A percentile compares a stretch with the other conserved stretches of the same genome.
Conservation (phyloP, 2,329 filamentous ascomycete genomes). For the Ilyonectria robusta region DNA sequence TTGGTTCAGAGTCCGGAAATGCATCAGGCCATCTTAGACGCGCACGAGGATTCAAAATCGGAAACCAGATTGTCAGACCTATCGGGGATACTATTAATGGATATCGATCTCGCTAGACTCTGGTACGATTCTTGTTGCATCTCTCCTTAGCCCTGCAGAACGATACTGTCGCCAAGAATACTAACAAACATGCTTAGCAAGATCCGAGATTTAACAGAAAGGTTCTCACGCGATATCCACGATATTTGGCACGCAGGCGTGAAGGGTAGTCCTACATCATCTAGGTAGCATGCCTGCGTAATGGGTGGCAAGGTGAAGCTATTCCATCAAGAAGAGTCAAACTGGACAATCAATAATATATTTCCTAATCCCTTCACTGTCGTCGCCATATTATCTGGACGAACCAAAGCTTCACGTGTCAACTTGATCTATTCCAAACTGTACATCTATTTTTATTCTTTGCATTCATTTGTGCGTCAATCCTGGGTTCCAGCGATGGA, state of each 20-base stretch:
- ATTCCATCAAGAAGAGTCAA: not conserved
- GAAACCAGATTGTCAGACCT: slow-evolving; percentile 49
- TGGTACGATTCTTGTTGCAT: slow-evolving; percentile 17
- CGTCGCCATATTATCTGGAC: no score
- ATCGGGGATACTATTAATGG: slow-evolving; percentile 48
- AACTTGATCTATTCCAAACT: no score
- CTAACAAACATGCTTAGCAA: not conserved
- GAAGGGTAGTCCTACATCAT: not conserved
- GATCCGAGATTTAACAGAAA: not conserved
- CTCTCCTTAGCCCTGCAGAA: not conserved
- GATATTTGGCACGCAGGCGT: not conserved
- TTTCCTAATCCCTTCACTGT: not conserved
- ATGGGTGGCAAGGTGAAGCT: not conserved
- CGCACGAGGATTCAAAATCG: slow-evolving; percentile 47
- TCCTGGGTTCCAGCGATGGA: no score
- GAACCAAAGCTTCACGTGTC: no score
- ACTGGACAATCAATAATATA: not conserved
- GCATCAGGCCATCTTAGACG: slow-evolving; percentile 45
- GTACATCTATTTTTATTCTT: no score
- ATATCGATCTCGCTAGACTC: slow-evolving; percentile 45
- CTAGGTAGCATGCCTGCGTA: not conserved
- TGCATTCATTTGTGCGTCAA: no score
- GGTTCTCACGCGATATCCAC: not conserved
- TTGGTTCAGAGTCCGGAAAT: slow-evolving; percentile 52
- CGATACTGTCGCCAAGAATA: not conserved